phyloP scores from a whole-genome alignment of 306 rosid genomes.

The Trifolium pratense region DNA sequence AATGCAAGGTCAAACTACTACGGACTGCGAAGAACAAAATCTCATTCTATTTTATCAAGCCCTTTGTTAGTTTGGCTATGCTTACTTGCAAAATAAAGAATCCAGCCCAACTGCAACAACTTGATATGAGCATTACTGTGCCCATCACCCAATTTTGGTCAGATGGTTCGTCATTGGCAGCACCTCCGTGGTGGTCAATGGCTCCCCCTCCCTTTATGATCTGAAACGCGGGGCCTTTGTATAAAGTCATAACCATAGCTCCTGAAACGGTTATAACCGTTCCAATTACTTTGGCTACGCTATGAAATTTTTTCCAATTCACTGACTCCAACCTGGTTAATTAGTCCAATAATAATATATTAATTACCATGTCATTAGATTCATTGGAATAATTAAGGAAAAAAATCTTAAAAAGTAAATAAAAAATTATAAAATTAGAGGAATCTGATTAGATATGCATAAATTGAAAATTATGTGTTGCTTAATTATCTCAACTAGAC shows the following conservation, averaged over 20 bases:
- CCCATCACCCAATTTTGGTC: constrained; percentile 77
- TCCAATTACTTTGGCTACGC: constrained; percentile 85
- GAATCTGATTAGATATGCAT: constrained; percentile 43
- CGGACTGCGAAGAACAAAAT: background rate
- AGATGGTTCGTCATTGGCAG: constrained; percentile 43
- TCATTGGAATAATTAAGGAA: constrained; percentile 15
- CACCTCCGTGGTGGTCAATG: constrained; percentile 14
- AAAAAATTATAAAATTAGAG: background rate
- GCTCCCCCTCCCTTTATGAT: constrained; percentile 55
- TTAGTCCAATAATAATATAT: background rate
- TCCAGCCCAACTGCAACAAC: constrained; percentile 82
- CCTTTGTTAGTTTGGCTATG: background rate
- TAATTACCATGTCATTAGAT: background rate
- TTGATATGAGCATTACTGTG: constrained; percentile 66
- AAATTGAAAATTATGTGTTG: background rate
- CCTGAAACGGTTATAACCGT: constrained; percentile 79
- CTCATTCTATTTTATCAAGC: background rate
- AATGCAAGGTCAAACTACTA: background rate
- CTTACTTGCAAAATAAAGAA: constrained; percentile 94
- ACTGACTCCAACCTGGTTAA: constrained; percentile 75
- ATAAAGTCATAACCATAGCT: constrained; percentile 97
- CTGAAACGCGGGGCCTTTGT: constrained; percentile 84
- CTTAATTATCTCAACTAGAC: constrained; percentile 34
- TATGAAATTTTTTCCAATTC: constrained; percentile 65
- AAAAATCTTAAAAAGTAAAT: constrained; percentile 11